Percentiles rank a stretch among this genome's conserved stretches.
Evolutionary conservation across 192 early-diverging fungal genomes (phyloP).

Genomic region (Paraglomus brasilianum): DNA sequence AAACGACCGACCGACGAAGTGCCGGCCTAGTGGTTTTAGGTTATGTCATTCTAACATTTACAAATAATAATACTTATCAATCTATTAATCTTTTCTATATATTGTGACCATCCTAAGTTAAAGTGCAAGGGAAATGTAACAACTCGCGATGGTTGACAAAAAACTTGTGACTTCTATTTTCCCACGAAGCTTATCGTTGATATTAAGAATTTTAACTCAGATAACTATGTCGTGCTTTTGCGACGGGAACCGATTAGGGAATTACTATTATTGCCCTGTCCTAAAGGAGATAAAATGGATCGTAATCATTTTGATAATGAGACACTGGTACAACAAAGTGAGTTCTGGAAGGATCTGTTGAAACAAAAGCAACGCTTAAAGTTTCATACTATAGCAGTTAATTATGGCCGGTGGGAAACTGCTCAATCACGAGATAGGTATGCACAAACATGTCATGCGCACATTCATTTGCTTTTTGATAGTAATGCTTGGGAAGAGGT

Average conservation of each 20-base stretch:
- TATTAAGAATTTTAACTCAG: not conserved
- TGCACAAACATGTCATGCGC: no score
- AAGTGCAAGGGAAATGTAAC: constrained; percentile 7
- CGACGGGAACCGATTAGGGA: not conserved
- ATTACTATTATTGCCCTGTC: not conserved
- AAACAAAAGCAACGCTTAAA: not conserved
- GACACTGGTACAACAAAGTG: no score
- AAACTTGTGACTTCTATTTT: not conserved
- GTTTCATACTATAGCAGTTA: not conserved
- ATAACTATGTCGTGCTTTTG: not conserved
- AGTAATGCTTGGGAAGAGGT: no score
- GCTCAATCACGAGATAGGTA: not conserved
- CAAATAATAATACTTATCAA: constrained; percentile 14
- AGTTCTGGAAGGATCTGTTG: no score
- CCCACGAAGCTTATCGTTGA: not conserved
- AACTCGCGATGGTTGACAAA: not conserved
- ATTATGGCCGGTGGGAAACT: not conserved
- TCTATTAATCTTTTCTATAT: constrained; percentile 14
- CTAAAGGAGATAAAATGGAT: not conserved
- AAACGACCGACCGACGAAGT: no score
- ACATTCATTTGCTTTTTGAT: no score
- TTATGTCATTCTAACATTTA: constrained; percentile 5
- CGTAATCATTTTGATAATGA: constrained; percentile 1
- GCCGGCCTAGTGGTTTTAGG: not conserved
- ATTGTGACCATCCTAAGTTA: not conserved